Evolutionary conservation across 306 rosid genomes (phyloP).

Genomic region (Styphnolobium japonicum): DNA sequence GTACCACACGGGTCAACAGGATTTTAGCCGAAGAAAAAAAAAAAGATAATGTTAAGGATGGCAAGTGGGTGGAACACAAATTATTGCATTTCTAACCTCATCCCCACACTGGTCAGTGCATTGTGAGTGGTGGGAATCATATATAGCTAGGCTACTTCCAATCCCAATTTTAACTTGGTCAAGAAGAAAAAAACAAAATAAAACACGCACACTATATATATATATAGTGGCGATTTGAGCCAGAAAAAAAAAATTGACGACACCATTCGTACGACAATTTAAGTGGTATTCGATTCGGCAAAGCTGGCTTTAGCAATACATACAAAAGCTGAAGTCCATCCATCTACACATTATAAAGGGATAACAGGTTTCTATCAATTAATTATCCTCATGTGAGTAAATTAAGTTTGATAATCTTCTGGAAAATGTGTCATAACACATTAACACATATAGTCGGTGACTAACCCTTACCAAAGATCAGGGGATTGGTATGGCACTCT

Average conservation of each 20-base stretch:
- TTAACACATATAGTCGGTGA: slow-evolving; percentile 40
- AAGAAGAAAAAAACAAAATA: too few relatives aligned
- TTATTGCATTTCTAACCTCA: slow-evolving; percentile 26
- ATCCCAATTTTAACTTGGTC: too few relatives aligned
- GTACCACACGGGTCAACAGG: not conserved
- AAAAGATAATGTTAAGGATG: slow-evolving; percentile 23
- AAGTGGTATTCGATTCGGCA: slow-evolving; percentile 16
- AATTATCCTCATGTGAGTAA: not conserved
- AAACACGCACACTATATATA: too few relatives aligned
- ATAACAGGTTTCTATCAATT: not conserved
- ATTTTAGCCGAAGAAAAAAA: not conserved
- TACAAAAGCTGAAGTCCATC: slow-evolving; percentile 16
- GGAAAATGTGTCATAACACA: not conserved
- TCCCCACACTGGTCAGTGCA: slow-evolving; percentile 1
- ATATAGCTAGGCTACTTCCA: not conserved
- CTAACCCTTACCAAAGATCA: slow-evolving; percentile 50
- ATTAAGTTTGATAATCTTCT: not conserved
- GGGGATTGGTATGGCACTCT: slow-evolving; percentile 21
- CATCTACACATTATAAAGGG: not conserved
- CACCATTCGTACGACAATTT: not conserved
- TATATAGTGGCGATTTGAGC: too few relatives aligned
- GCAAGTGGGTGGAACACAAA: slow-evolving; percentile 42
- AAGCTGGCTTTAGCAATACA: not conserved
- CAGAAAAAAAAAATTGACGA: not conserved
- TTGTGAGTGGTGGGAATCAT: slow-evolving; percentile 9